Conservation (phyloP, 805 yeast species). For the Starmerella vaccinii region DNA sequence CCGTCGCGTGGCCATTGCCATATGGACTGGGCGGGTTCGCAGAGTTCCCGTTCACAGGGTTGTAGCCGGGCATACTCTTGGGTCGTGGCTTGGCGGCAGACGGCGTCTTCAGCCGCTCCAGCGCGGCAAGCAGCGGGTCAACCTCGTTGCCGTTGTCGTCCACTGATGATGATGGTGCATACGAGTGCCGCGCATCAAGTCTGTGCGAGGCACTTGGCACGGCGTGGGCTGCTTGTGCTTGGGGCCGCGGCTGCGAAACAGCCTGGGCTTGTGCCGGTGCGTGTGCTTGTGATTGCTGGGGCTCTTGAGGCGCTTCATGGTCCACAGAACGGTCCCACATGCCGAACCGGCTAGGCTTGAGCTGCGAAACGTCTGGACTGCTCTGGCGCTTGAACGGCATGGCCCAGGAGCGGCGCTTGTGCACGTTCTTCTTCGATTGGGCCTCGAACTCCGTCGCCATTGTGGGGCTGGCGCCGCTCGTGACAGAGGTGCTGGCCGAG, state of each 20-base stretch:
- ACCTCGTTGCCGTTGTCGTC: neutral
- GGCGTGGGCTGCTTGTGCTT: neutral
- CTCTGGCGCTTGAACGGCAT: slow-evolving; percentile 36
- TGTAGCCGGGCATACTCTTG: slow-evolving; percentile 3
- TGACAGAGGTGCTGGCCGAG: slow-evolving; percentile 10
- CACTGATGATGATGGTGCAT: neutral
- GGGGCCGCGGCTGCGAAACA: neutral
- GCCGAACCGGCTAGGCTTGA: neutral
- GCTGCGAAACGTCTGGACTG: slow-evolving; percentile 27
- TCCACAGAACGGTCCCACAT: slow-evolving; percentile 2
- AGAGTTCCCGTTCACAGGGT: neutral
- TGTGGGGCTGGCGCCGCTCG: slow-evolving; percentile 4
- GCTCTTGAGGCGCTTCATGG: neutral
- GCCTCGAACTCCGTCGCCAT: neutral
- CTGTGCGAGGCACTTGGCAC: slow-evolving; percentile 6
- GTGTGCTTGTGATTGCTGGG: neutral
- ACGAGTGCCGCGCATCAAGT: neutral
- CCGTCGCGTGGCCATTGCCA: slow-evolving; percentile 12
- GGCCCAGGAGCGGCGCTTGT: slow-evolving; percentile 34
- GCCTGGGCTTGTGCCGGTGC: neutral
- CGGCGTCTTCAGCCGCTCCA: slow-evolving; percentile 37
- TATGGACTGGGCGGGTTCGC: slow-evolving; percentile 9
- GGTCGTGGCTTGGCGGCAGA: slow-evolving; percentile 8
- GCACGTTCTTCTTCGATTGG: neutral
- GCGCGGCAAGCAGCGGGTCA: slow-evolving; percentile 49